Evolutionary conservation across 768 basidiomycete species (phyloP), one percentile per base, ranked within the genome.

Genomic region (Panaeolus cyanescens): DNA sequence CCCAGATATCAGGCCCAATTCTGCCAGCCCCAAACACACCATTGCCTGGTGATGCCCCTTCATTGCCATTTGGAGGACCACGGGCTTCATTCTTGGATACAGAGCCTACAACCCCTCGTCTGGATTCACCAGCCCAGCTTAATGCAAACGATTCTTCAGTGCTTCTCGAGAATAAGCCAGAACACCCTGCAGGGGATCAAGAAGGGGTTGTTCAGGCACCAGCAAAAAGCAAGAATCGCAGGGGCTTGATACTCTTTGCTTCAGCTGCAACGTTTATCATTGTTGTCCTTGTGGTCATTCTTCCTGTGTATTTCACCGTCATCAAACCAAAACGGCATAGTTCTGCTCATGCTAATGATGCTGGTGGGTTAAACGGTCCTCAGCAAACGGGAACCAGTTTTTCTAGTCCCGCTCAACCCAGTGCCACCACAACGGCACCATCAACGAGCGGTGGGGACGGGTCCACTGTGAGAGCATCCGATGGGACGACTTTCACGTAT

Each of bases 401-500:
- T 1, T 36, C 59, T 4, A 19, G 37, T n/a, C 3, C 13, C 17
- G 15, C 45, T 25, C 50, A 65, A 9, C 56, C 64, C 20, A 55
- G 61, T 17, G 30, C 67, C 4, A 64, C 58, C 22, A n/a, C 64
- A 8, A 65, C 45, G 22, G 68, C 17, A 64, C 72, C 0, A 78
- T 76, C 25, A 76, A 50, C 45, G 5, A 50, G 79, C 2, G 94
- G 94, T 12, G 84, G 85, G 17, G 86, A 91, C 68, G 93, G 92
- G 9, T 90, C 88, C 30, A 78, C 78, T 4, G 75, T 94, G 56
- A 85, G 80, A 7, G 77, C 80, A 19, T 85, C 82, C 2, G 83
- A 93, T 69, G 95, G 94, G 1, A 75, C 84, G 1, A 86, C 82
- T 1, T 91, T 95, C 74, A 85, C 80, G 2, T 96, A 96, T 72